Conservation (phyloP, 2,329 filamentous ascomycete genomes). For the Mycosphaerelloides madeirae region DNA sequence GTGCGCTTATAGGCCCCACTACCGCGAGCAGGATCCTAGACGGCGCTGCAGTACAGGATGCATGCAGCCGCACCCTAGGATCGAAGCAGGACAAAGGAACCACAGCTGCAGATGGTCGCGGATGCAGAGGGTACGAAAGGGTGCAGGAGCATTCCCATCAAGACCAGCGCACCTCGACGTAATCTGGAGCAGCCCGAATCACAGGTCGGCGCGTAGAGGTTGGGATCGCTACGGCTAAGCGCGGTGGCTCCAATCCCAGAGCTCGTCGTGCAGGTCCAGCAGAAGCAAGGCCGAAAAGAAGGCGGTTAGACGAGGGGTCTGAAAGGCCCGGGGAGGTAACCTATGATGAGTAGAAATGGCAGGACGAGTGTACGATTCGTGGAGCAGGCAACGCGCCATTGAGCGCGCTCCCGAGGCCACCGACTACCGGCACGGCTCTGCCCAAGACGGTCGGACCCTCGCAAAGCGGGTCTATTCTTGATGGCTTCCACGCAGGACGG, state of each 20-base stretch:
- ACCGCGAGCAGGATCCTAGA: constrained; percentile 19
- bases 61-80: constrained; percentile 39
- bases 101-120: constrained; percentile 22
- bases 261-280: constrained; percentile 3
- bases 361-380: constrained; percentile 26
- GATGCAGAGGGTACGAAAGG: constrained; percentile 19
- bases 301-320: constrained; percentile 28
- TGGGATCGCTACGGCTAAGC: constrained; percentile 6
- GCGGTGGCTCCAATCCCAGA: background rate
- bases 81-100: constrained; percentile 16
- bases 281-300: constrained; percentile 8
- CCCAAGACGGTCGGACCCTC: constrained; percentile 3
- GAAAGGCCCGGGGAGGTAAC: constrained; percentile 26
- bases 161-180: constrained; percentile 13
- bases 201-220: constrained; percentile 28
- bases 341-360: constrained; percentile 24
- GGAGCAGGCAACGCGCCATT: constrained; percentile 17
- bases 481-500: constrained; percentile 23
- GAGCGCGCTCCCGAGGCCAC: constrained; percentile 12
- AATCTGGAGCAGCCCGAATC: constrained; percentile 26
- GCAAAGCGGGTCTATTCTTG: constrained; percentile 16
- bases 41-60: constrained; percentile 29
- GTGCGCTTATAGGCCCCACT: constrained; percentile 24
- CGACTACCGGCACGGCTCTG: constrained; percentile 10
- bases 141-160: constrained; percentile 17